Evolutionary conservation across 177 flowering plant species (phyloP).

Genomic region (Vitis hybrid): DNA sequence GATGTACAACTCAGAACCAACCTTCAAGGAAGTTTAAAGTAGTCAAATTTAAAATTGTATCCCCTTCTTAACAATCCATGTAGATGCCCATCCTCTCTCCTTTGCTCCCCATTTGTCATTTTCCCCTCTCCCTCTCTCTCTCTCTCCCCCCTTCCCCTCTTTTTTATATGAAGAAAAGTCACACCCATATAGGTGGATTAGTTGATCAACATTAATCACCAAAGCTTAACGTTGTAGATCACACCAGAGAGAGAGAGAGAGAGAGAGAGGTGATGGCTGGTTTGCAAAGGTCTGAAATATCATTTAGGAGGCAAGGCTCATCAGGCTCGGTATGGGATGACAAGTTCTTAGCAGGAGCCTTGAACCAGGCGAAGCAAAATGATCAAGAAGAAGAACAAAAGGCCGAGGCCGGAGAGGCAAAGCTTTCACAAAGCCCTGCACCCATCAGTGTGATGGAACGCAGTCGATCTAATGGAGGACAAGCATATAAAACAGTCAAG

Average conservation of each 20-base stretch:
- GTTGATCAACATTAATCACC: not conserved
- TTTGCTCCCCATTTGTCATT: slow-evolving; percentile 1
- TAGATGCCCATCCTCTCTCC: not conserved
- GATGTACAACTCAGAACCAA: no score
- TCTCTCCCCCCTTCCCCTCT: not conserved
- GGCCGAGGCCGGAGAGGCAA: slow-evolving; percentile 19
- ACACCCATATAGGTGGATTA: not conserved
- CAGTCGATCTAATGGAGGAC: slow-evolving; percentile 28
- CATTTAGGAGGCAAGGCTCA: slow-evolving; percentile 81
- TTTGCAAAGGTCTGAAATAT: slow-evolving; percentile 60
- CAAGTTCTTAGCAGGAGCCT: slow-evolving; percentile 39
- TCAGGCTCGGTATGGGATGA: slow-evolving; percentile 86
- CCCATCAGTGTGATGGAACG: slow-evolving; percentile 17
- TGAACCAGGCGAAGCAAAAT: slow-evolving; percentile 17
- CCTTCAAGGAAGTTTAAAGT: no score
- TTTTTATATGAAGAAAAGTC: not conserved
- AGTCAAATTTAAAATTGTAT: no score
- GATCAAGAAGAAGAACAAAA: slow-evolving; percentile 20
- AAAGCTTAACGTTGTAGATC: not conserved
- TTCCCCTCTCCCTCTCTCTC: not conserved
- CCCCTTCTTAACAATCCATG: not conserved
- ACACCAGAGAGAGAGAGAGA: slow-evolving; percentile 15
- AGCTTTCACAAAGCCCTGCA: slow-evolving; percentile 18
- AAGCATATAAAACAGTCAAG: slow-evolving; percentile 29
- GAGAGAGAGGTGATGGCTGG: slow-evolving; percentile 32